These are phyloP conservation scores for Komagataea norvegica DNA, from an alignment of 1,139 yeast genomes.

Conservation along the genomic window DNA sequence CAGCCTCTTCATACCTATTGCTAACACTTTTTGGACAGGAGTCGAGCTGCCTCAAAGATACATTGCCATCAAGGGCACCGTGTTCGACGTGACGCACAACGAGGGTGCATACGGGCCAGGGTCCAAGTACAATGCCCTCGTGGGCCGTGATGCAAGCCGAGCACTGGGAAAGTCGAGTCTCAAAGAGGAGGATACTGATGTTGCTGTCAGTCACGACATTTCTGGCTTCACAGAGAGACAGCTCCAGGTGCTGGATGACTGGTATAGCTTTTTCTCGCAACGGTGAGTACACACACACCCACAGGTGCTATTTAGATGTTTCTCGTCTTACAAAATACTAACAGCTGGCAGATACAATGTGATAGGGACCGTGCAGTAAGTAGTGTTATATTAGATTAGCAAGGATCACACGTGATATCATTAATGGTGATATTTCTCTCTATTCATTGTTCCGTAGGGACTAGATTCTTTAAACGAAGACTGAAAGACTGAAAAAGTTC, in stretches of 20 bases:
- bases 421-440: no score
- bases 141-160: constrained; percentile 74
- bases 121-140: constrained; percentile 63
- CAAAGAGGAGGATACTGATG: constrained; percentile 41
- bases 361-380: constrained; percentile 28
- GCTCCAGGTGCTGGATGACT: constrained; percentile 46
- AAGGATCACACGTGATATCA: no score
- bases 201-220: constrained; percentile 41
- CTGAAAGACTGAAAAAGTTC: no score
- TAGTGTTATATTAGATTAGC: background rate
- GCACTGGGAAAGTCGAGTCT: constrained; percentile 57
- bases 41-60: constrained; percentile 44
- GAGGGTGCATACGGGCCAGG: constrained; percentile 70
- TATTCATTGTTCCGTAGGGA: no score
- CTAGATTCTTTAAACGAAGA: no score
- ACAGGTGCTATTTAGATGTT: no score
- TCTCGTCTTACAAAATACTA: no score
- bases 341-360: constrained; percentile 32
- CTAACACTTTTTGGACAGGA: constrained; percentile 28
- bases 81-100: constrained; percentile 73
- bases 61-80: constrained; percentile 69
- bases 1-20: no score
- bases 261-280: constrained; percentile 53
- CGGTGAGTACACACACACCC: constrained; percentile 38
- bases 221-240: constrained; percentile 48